phyloP scores from a whole-genome alignment of 2,329 filamentous ascomycete genomes.

The Lomentospora prolificans region DNA sequence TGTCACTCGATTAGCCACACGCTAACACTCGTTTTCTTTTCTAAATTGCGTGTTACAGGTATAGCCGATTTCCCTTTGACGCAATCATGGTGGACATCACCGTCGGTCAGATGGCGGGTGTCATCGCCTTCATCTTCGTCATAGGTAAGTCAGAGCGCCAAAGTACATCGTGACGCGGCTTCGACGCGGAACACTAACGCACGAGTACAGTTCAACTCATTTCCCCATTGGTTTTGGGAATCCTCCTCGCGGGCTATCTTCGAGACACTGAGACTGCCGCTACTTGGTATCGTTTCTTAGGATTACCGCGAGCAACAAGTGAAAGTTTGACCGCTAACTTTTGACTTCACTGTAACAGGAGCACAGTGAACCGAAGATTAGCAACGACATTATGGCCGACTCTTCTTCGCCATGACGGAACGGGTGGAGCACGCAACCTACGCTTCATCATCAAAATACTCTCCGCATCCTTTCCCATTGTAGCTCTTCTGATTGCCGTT shows the following conservation, averaged over 20 bases:
- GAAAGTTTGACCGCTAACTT: no score
- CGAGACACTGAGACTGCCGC: constrained; percentile 24
- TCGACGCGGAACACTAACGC: no score
- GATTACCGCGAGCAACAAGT: no score
- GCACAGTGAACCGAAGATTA: not conserved
- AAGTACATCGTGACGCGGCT: no score
- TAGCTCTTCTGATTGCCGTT: constrained; percentile 24
- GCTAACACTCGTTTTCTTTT: not conserved
- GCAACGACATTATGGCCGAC: constrained; percentile 20
- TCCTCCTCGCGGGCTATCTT: constrained; percentile 25
- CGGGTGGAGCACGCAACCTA: constrained; percentile 15
- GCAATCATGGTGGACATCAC: constrained; percentile 14
- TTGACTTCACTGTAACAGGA: no score
- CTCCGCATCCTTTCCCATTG: constrained; percentile 15
- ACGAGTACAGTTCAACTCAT: constrained; percentile 23
- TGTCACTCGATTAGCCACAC: not conserved
- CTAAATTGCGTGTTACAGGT: no score
- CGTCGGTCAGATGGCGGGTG: constrained; percentile 16
- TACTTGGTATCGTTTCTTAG: no score
- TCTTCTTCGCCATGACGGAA: constrained; percentile 28
- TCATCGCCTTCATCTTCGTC: constrained; percentile 16
- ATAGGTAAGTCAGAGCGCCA: constrained; percentile 15
- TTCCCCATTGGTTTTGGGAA: constrained; percentile 23
- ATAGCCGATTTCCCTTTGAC: not conserved
- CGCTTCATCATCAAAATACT: constrained; percentile 14